Base-by-base conservation (phyloP, 306 rosid species). In the Citrullus mucosospermus region DNA sequence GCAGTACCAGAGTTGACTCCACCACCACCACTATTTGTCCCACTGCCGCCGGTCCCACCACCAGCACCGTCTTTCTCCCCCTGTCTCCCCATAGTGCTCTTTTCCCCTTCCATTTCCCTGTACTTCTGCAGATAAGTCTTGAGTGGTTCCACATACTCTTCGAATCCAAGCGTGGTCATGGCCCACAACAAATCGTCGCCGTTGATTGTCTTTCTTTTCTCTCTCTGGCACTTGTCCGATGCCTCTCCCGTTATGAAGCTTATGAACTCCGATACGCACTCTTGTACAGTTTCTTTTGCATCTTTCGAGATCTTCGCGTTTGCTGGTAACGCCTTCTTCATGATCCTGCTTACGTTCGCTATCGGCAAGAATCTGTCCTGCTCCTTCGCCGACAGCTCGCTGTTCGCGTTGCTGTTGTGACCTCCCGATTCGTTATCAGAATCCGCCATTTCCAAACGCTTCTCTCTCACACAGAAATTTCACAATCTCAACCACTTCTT, bases 381-480 rank as follows among this genome's bases (percentile, higher is more conserved):
- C 61, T 90, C 92, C 75, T 85, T 82, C 70, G 89, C 34, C 78
- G 88, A 86, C 2, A 79, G 22, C 81, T 89, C 93, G 50, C 84
- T 56, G 76, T 65, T 53, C 9, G 81, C 81, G 80, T 84, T 68
- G 83, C 77, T 79, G 72, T 76, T 81, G 41, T 63, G 69, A 2
- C 91, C 93, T 30, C 91, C 90, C 46, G 93, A 90, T 5, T 90
- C 93, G 87, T 90, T 88, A 77, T 90, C 94, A 51, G 92, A 90
- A 85, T 90, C 94, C 58, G 90, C 91, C 94, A 88, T 90, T 57
- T n/a, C 22, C 9, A 60, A 48, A 30, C 71, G 6, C 22, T 59
- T 46, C 39, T 7, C 53, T 16, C 32, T 10, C 9, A 13, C 3
- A 60, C 17, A 6, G 75, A 12, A 65, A 65, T 41, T 32, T 32